Evolutionary conservation across 1,139 yeast genomes (phyloP).

Genomic region (Debaryomyces subglobosus): DNA sequence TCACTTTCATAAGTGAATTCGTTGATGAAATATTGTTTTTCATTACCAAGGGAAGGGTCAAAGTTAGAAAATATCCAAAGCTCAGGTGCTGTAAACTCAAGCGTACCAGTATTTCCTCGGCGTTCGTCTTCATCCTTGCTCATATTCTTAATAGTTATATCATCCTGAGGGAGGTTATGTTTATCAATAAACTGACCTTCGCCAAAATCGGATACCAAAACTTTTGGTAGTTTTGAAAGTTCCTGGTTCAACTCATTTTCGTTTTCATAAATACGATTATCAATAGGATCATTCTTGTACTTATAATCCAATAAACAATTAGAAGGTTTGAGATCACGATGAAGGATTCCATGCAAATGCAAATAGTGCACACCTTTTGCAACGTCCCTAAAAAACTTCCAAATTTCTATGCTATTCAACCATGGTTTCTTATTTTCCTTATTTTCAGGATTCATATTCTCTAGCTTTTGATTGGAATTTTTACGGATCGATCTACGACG

Average conservation of each 20-base stretch:
- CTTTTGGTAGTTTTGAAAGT: slow-evolving; percentile 53
- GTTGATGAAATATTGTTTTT: slow-evolving; percentile 30
- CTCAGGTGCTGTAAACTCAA: slow-evolving; percentile 88
- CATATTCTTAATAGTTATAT: slow-evolving; percentile 11
- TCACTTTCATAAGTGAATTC: slow-evolving; percentile 75
- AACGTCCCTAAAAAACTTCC: slow-evolving; percentile 67
- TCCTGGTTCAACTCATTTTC: slow-evolving; percentile 26
- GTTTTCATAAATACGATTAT: neutral
- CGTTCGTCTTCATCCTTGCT: slow-evolving; percentile 22
- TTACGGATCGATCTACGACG: slow-evolving; percentile 22
- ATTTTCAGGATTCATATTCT: slow-evolving; percentile 13
- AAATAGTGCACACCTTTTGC: slow-evolving; percentile 70
- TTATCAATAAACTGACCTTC: slow-evolving; percentile 76
- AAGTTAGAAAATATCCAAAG: slow-evolving; percentile 45
- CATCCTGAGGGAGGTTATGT: slow-evolving; percentile 17
- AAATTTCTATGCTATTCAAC: slow-evolving; percentile 46
- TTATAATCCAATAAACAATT: slow-evolving; percentile 66
- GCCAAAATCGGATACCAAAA: slow-evolving; percentile 86
- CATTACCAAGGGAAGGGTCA: slow-evolving; percentile 23
- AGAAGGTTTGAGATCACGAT: slow-evolving; percentile 86
- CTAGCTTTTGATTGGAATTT: neutral
- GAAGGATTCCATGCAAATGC: slow-evolving; percentile 75
- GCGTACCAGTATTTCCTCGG: slow-evolving; percentile 79
- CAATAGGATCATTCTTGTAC: slow-evolving; percentile 23
- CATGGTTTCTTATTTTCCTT: slow-evolving; percentile 24